Conservation (phyloP, 1,284 basidiomycete genomes). For the Ganoderma sinense region DNA sequence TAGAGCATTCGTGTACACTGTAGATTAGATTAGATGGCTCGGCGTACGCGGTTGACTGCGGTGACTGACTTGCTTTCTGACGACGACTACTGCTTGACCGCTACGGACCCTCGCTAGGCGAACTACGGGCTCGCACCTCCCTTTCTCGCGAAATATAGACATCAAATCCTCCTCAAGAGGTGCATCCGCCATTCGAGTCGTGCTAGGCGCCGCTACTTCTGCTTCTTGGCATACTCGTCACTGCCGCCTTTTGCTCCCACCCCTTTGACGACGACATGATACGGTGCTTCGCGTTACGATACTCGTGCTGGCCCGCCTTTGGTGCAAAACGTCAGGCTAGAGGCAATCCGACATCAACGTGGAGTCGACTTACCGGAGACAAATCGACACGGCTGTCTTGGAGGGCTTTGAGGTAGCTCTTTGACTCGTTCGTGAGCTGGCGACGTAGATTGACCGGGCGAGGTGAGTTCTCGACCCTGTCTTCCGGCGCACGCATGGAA, state of each 20-base stretch:
- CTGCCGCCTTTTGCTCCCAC: not conserved
- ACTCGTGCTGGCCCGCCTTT: not conserved
- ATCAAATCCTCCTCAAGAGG: too few relatives aligned
- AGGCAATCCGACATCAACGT: too few relatives aligned
- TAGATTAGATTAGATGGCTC: too few relatives aligned
- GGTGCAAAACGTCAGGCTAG: not conserved
- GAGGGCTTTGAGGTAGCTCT: not conserved
- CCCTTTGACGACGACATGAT: not conserved
- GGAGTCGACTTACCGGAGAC: not conserved
- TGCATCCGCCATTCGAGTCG: too few relatives aligned
- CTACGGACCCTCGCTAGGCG: too few relatives aligned
- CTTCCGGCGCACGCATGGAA: not conserved
- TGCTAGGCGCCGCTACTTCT: not conserved
- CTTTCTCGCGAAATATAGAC: too few relatives aligned
- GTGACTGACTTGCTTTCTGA: too few relatives aligned
- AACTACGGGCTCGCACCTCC: too few relatives aligned
- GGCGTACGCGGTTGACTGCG: too few relatives aligned
- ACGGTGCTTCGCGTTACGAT: not conserved
- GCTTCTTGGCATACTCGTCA: conserved; percentile 1
- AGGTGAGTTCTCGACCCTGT: not conserved
- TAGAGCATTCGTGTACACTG: too few relatives aligned
- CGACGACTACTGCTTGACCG: too few relatives aligned
- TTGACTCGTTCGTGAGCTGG: not conserved
- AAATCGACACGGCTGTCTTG: not conserved
- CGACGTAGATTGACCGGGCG: too few relatives aligned